A percentile compares a stretch with the other conserved stretches of the same genome.
phyloP scores from a whole-genome alignment of 1,284 basidiomycete genomes.

The Austroboletus niveus region DNA sequence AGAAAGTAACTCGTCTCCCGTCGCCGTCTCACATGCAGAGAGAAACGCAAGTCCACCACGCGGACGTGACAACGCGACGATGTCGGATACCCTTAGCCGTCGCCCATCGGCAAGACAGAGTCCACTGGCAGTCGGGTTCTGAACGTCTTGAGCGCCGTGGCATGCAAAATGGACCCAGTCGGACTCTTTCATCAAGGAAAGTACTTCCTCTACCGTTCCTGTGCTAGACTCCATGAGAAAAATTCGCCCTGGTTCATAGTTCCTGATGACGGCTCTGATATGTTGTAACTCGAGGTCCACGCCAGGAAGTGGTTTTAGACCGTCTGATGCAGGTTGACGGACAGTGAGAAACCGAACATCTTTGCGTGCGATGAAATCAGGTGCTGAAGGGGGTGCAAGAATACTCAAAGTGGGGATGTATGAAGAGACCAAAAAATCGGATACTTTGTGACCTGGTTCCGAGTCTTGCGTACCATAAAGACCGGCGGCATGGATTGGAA shows the following conservation, averaged over 20 bases:
- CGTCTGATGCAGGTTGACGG: neutral
- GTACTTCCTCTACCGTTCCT: constrained; percentile 1
- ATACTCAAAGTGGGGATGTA: neutral
- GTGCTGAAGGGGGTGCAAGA: neutral
- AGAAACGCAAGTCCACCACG: too few species aligned
- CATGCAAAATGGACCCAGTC: constrained; percentile 1
- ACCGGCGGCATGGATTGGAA: too few species aligned
- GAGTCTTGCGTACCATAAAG: too few species aligned
- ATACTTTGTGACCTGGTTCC: too few species aligned
- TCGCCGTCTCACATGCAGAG: too few species aligned
- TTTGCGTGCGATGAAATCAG: neutral
- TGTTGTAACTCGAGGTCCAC: constrained; percentile 1
- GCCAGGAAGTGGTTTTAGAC: constrained; percentile 2
- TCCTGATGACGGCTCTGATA: neutral
- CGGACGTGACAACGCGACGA: too few species aligned
- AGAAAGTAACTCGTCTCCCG: neutral
- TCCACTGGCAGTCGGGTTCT: too few species aligned
- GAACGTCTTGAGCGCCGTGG: too few species aligned
- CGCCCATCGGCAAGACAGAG: too few species aligned
- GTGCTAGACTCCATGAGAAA: neutral
- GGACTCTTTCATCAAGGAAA: constrained; percentile 1
- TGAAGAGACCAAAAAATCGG: neutral
- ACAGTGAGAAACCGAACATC: neutral
- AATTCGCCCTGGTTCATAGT: neutral
- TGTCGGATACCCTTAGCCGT: too few species aligned